Base-by-base conservation (phyloP, 805 yeast species). In the Komagataella pastoris region DNA sequence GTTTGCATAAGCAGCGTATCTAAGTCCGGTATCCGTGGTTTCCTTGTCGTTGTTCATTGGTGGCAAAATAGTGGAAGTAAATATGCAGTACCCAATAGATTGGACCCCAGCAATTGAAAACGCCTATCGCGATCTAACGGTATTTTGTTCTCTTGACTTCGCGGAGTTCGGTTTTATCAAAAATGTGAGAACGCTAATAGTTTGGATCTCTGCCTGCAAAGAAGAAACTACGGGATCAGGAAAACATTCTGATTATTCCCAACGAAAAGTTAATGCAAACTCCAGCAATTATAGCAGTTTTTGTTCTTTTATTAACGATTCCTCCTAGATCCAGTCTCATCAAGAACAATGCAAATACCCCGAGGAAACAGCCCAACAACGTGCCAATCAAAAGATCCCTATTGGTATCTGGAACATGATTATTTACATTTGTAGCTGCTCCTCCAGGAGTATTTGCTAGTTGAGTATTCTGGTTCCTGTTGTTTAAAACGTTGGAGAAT, bases 1-100 rank as follows among this genome's bases (percentile, higher is more conserved):
- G 63, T 81, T 81, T 54, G 90, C 89, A 64, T 86, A 86, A 7
- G 91, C 95, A 3, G 91, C 88, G 61, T 86, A 86, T 74, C 95
- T 79, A 48, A 84, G 62, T 50, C 62, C 63, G 19, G 76, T 65
- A 48, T 76, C 80, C 4, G 76, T 71, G 43, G 76, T 60, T 52
- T 75, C 78, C n/a, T 21, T 18, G 18, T 44, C 47, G 47, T 21
- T 46, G 17, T 24, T 44, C 17, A 18, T 30, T 24, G 23, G 52
- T 24, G 44, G 51, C 50, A 49, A 46, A 51, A 43, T n/a, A 43
- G 47, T 17, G 47, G 23, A 44, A 12, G 10, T 3, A 44, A 19
- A n/a, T 10, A 44, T 17, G 8, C 12, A n/a, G 6, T 44, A 44
- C 4, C 19, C 10, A 44, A 44, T 44, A n/a, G 6, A 6, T 17